Base-by-base conservation (phyloP, 208 protist genomes). In the Strigomonas galati region DNA sequence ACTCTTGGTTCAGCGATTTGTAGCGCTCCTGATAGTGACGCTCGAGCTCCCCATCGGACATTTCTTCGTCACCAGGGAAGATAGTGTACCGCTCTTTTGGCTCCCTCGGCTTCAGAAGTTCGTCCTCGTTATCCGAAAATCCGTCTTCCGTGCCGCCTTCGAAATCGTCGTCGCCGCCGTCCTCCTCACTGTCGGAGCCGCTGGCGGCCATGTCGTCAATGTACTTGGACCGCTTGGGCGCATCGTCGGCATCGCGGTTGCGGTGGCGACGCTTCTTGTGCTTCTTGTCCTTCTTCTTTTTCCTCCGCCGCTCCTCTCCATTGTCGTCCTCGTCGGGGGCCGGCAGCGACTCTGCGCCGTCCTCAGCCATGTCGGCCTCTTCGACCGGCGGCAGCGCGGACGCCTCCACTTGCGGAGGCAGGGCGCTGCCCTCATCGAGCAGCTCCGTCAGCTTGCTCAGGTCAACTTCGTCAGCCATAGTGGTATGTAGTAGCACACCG, bases 401-500 rank as follows among this genome's bases (percentile, higher is more conserved):
- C 28, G 37, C 55, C 55, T 60, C 55, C 26, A 44, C 55, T 1
- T 21, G 28, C 30, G 28, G 55, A n/a, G 55, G 55, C 21, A 62
- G 58, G 3, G 58, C 58, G 32, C 58, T 62, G 17, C 37, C 37
- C 7, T 43, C 37, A 21, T 32, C 32, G 5, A 92, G 74, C 49
- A 95, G 69, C 52, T 79, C 75, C 46, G 79, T 78, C 74, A 92
- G 79, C 52, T 94, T 85, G 55, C 79, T 77, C 52, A 89, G 74
- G 69, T 89, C 85, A 3, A 89, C 65, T 23, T 77, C 71, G 35
- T 87, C 85, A 4, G 76, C 30, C 82, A 90, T 91, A 48, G 10
- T 55, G 27, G 24, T 28, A 14, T 28, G 51, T 28, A 17, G 24
- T 53, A 48, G 43, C 17, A 48, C 17, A 17, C 17, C 19, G 48